Base-by-base conservation (phyloP, 768 basidiomycete genomes). In the Trametes coccinea region DNA sequence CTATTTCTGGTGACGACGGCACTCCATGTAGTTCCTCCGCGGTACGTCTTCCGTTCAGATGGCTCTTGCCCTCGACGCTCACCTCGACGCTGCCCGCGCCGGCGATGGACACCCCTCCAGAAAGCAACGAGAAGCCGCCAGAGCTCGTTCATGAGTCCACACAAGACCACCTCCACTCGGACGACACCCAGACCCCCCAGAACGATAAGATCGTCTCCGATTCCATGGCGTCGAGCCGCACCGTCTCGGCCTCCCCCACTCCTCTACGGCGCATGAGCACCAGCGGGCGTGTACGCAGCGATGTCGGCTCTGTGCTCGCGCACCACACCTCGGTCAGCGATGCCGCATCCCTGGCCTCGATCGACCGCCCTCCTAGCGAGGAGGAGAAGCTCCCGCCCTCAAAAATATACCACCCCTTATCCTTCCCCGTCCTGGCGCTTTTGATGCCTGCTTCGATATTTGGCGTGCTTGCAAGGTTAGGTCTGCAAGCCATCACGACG, bases 371-470 rank as follows among this genome's bases (percentile, higher is more conserved):
- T 5, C 77, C 78, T 1, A 71, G 69, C 53, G 72, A 68, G 50
- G 63, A 57, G 22, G 75, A 76, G 53, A 64, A 71, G 22, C 53
- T 76, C 4, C 73, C 79, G 2, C 64, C 69, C 1, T 59, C 74
- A 0, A 79, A 77, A 48, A 68, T 75, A 56, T 81, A 79, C 62
- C 72, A 67, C 40, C 88, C 92, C 0, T 77, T 86, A 44, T 86
- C 88, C 5, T 72, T 83, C 40, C 83, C 86, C 47, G 81, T 92
- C 47, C 66, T 94, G 22, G 82, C 84, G 11, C 81, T 92, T 31
- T 83, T 95, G 53, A 84, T 89, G 70, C 90, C 93, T 9, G 84
- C 86, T 3, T 87, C 92, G n/a, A 83, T 95, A 51, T 80, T 96
- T 48, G 95, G 95, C n/a, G 79, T 85, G 4, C 84, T 98, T 40